Conservation (phyloP, 192 early-diverging fungal species). For the Obelidium mucronatum region DNA sequence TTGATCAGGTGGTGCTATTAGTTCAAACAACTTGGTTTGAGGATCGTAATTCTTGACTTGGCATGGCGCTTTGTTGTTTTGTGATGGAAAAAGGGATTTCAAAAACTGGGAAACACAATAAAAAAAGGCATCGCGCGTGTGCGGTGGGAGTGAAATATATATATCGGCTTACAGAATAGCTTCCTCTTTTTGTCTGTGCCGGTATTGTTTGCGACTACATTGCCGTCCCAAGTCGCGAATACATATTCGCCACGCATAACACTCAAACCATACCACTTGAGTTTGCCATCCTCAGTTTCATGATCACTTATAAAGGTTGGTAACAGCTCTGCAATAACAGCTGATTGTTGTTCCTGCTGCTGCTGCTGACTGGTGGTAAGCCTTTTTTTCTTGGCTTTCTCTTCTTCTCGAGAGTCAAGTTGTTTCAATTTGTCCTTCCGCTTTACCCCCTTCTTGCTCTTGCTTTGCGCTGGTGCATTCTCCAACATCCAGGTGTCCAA, state of each 20-base stretch:
- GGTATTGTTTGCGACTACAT: not conserved
- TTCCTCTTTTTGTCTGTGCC: not conserved
- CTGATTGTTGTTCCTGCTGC: too few relatives aligned
- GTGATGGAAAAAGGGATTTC: not conserved
- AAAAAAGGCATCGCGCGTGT: too few relatives aligned
- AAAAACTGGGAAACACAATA: not conserved
- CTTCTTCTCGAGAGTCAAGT: too few relatives aligned
- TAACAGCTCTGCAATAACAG: too few relatives aligned
- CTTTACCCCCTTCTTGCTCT: too few relatives aligned
- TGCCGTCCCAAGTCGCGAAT: slow-evolving; percentile 1
- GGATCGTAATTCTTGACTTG: slow-evolving; percentile 2
- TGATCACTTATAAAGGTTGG: not conserved
- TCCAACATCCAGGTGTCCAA: too few relatives aligned
- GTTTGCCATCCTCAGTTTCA: not conserved
- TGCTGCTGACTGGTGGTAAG: too few relatives aligned
- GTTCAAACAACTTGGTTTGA: not conserved
- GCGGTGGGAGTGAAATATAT: too few relatives aligned
- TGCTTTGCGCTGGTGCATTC: too few relatives aligned
- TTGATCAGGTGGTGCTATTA: not conserved
- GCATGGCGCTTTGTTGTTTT: not conserved
- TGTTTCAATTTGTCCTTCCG: too few relatives aligned
- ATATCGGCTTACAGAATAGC: not conserved
- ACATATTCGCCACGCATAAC: not conserved
- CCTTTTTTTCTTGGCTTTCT: too few relatives aligned
- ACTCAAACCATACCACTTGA: not conserved